phyloP scores from a whole-genome alignment of 164 flowering plant species.

The Aristolochia californica region DNA sequence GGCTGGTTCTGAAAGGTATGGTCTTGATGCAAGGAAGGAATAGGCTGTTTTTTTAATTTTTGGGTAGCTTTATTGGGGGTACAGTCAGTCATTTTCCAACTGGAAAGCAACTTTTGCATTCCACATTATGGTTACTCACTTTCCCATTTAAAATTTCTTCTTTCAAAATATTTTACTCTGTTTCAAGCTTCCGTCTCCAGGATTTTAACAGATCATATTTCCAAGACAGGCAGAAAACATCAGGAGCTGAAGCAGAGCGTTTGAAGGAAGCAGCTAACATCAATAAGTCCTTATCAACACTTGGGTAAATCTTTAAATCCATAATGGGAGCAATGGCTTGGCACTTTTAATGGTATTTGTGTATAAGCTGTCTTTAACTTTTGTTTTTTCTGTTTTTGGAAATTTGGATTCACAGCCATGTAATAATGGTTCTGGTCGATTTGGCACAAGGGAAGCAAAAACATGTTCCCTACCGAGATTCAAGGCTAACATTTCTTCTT shows the following conservation, averaged over 20 bases:
- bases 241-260: constrained; percentile 99
- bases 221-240: constrained; percentile 74
- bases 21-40: not conserved
- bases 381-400: not conserved
- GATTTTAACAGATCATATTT: not conserved
- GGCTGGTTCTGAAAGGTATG: constrained; percentile 98
- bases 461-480: constrained; percentile 95
- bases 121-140: too few relatives aligned
- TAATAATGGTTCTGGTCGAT: constrained; percentile 88
- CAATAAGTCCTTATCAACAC: constrained; percentile 85
- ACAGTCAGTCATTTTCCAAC: constrained; percentile 3
- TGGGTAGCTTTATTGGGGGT: not conserved
- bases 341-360: not conserved
- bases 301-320: constrained; percentile 45
- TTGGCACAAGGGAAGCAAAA: constrained; percentile 79
- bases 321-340: not conserved
- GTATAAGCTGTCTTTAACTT: not conserved
- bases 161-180: too few relatives aligned
- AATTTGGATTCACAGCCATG: constrained; percentile 59
- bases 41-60: constrained; percentile 3
- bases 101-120: too few relatives aligned
- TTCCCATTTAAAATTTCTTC: too few relatives aligned
- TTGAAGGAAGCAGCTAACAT: constrained; percentile 95
- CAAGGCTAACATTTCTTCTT: constrained; percentile 94
- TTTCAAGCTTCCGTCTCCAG: too few relatives aligned